Evolutionary conservation across 2,329 filamentous ascomycete species (phyloP).

Genomic region (Elsinoe ampelina): DNA sequence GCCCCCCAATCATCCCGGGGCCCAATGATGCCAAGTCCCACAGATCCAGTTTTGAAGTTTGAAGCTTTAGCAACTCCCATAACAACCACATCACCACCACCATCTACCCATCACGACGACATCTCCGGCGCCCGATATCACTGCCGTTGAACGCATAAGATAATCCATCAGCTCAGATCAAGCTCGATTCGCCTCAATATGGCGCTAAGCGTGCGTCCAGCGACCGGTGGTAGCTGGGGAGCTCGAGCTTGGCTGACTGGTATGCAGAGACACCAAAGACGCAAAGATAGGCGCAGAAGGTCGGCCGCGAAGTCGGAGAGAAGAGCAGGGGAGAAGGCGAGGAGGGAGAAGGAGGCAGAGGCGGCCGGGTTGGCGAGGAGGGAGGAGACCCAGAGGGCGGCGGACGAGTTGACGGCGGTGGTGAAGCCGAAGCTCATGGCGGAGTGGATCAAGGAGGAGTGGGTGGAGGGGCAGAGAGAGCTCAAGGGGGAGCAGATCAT

Average conservation of each 20-base stretch:
- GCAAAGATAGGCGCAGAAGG: neutral
- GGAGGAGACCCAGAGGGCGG: neutral
- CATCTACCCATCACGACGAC: neutral
- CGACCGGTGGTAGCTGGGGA: too few relatives aligned
- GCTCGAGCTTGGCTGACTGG: too few relatives aligned
- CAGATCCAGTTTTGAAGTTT: neutral
- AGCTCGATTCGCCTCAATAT: neutral
- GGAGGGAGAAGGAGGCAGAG: neutral
- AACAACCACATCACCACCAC: neutral
- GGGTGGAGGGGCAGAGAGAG: neutral
- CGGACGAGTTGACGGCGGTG: neutral
- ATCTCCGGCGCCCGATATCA: neutral
- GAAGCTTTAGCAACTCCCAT: neutral
- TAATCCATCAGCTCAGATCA: neutral
- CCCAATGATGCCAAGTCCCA: neutral
- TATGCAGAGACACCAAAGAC: neutral
- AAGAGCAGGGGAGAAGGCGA: neutral
- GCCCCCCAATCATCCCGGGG: neutral
- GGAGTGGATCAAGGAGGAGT: neutral
- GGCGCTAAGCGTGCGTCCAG: too few relatives aligned
- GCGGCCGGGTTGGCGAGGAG: neutral
- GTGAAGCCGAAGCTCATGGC: neutral
- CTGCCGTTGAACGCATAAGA: neutral
- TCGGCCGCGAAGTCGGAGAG: neutral
- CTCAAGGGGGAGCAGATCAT: neutral